Evolutionary conservation across 768 basidiomycete species (phyloP).

Genomic region (Leucocoprinus birnbaumii): DNA sequence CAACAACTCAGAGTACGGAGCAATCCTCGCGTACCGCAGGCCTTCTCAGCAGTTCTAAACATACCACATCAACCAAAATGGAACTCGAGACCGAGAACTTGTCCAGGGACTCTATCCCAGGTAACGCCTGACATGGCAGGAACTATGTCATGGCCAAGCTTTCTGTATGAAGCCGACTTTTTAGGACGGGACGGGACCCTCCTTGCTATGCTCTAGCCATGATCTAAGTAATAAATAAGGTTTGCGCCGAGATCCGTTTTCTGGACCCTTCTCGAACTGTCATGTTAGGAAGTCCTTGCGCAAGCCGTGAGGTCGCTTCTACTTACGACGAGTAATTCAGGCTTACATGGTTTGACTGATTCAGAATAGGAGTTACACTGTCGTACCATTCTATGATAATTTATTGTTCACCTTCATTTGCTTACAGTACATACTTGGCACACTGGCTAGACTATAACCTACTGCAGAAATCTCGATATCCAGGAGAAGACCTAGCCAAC

Average conservation of each 20-base stretch:
- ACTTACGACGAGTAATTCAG: conserved; percentile 3
- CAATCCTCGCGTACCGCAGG: too few species aligned
- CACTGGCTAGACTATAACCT: too few species aligned
- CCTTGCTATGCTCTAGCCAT: not conserved
- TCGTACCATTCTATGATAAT: too few species aligned
- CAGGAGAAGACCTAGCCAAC: too few species aligned
- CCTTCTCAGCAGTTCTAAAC: not conserved
- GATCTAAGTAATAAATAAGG: not conserved
- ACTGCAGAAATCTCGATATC: too few species aligned
- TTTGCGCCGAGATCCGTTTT: not conserved
- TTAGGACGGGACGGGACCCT: too few species aligned
- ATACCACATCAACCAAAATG: not conserved
- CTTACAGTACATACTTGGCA: too few species aligned
- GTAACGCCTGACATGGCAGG: not conserved
- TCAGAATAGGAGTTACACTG: too few species aligned
- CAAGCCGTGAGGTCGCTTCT: not conserved
- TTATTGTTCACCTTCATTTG: too few species aligned
- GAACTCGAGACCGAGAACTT: not conserved
- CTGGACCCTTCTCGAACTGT: not conserved
- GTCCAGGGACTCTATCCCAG: conserved; percentile 6
- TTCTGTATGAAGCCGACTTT: too few species aligned
- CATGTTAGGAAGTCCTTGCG: not conserved
- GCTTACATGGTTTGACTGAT: too few species aligned
- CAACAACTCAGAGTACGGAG: not conserved
- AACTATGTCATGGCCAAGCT: too few species aligned